Evolutionary conservation across 2,329 filamentous ascomycete genomes (phyloP).

Genomic region (Colletotrichum abscissum): DNA sequence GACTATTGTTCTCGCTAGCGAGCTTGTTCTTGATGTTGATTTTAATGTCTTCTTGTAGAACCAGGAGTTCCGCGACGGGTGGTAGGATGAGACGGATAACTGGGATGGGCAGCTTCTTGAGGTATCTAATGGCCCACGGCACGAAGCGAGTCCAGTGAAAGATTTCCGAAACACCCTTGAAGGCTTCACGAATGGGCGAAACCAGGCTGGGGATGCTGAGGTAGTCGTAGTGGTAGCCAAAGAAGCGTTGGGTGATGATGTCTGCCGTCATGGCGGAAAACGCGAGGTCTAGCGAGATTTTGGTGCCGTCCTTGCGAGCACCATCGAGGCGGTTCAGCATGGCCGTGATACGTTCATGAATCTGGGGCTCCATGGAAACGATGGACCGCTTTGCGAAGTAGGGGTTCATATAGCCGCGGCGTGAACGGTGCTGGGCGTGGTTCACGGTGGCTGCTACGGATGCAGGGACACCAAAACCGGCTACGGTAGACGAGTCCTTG

Average conservation of each 20-base stretch:
- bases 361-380: constrained; percentile 32
- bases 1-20: background rate
- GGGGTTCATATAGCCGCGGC: constrained; percentile 36
- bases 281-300: constrained; percentile 33
- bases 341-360: constrained; percentile 33
- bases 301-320: background rate
- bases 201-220: constrained; percentile 17
- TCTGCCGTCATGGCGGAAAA: constrained; percentile 39
- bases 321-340: constrained; percentile 25
- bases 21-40: constrained; percentile 26
- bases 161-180: constrained; percentile 17
- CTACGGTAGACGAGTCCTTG: constrained; percentile 14
- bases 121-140: constrained; percentile 18
- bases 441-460: constrained; percentile 31
- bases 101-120: constrained; percentile 15
- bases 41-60: constrained; percentile 19
- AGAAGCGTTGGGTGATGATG: constrained; percentile 35
- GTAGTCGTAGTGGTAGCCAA: constrained; percentile 35
- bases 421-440: constrained; percentile 34
- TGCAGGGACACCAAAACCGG: constrained; percentile 25
- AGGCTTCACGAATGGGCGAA: constrained; percentile 17
- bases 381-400: constrained; percentile 42
- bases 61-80: constrained; percentile 12
- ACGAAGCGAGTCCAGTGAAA: constrained; percentile 34
- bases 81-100: constrained; percentile 19